A percentile compares a stretch with the other conserved stretches of the same genome.
These are phyloP conservation scores for Prinsepia uniflora DNA, from an alignment of 306 rosid genomes.

Conservation along the genomic window DNA sequence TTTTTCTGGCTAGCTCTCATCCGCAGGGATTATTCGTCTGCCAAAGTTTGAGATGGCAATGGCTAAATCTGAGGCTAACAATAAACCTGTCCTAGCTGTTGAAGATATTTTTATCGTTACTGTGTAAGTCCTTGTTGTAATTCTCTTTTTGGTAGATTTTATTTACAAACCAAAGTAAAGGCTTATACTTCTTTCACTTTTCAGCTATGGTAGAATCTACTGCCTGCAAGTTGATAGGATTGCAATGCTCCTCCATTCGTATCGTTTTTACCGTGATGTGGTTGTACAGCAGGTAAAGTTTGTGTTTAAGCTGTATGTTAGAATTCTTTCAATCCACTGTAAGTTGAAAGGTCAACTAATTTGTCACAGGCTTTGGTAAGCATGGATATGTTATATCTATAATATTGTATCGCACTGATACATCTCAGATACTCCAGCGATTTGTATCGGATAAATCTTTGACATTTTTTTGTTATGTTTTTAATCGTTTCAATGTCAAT, in stretches of 20 bases:
- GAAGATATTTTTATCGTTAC: conserved; percentile 86
- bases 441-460: not conserved
- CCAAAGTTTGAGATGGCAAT: conserved; percentile 95
- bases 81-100: conserved; percentile 79
- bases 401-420: not conserved
- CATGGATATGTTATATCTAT: not conserved
- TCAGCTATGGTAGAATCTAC: conserved; percentile 97
- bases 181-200: conserved; percentile 20
- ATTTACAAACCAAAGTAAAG: conserved; percentile 22
- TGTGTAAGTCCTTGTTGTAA: conserved; percentile 55
- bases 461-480: not conserved
- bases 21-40: conserved; percentile 87
- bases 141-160: conserved; percentile 13
- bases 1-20: conserved; percentile 66
- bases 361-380: not conserved
- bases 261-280: conserved; percentile 94
- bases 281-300: conserved; percentile 87
- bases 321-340: not conserved
- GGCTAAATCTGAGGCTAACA: conserved; percentile 90
- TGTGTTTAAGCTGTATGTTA: conserved; percentile 3
- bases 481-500: not conserved
- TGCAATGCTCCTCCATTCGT: conserved; percentile 89
- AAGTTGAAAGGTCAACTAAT: not conserved
- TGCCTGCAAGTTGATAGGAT: conserved; percentile 94
- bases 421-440: not conserved